Percentiles rank a stretch among this genome's conserved stretches.
phyloP scores from a whole-genome alignment of 1,284 basidiomycete species.

The Phlebopus sp. region DNA sequence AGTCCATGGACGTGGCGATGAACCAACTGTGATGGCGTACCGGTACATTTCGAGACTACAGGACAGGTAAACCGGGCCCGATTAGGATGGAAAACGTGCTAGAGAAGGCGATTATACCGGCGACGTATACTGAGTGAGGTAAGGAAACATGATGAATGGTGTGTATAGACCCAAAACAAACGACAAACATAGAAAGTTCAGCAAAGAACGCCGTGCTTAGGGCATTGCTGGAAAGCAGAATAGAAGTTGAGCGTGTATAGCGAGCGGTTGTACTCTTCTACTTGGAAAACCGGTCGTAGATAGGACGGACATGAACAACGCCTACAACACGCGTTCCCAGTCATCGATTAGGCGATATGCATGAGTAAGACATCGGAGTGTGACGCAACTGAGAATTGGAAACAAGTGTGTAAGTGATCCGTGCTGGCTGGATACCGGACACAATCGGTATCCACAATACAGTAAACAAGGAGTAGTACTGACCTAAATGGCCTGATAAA shows the following conservation, averaged over 20 bases:
- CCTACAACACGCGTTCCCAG: conserved; percentile 17
- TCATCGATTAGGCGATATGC: conserved; percentile 25
- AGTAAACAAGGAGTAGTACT: conserved; percentile 1
- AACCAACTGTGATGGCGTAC: conserved; percentile 9
- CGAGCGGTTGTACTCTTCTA: conserved; percentile 18
- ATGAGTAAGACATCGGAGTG: conserved; percentile 11
- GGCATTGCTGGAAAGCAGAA: conserved; percentile 18
- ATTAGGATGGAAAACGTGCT: conserved; percentile 9
- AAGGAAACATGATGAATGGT: conserved; percentile 23
- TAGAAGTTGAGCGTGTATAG: conserved; percentile 17
- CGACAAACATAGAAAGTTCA: conserved; percentile 14
- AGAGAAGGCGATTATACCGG: conserved; percentile 14
- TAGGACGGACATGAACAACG: conserved; percentile 27
- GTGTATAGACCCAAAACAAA: conserved; percentile 13
- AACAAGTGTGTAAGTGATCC: conserved; percentile 12
- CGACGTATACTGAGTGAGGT: conserved; percentile 19
- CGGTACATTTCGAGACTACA: conserved; percentile 9
- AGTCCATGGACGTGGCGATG: conserved; percentile 22
- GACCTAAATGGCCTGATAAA: conserved; percentile 1
- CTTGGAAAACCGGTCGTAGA: conserved; percentile 20
- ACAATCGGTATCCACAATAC: not conserved
- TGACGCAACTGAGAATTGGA: conserved; percentile 9
- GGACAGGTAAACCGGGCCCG: conserved; percentile 5
- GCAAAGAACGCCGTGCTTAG: conserved; percentile 10
- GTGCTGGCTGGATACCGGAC: conserved; percentile 5